Base-by-base conservation (phyloP, 2,329 filamentous ascomycete genomes). In the Nigrospora sphaerica region DNA sequence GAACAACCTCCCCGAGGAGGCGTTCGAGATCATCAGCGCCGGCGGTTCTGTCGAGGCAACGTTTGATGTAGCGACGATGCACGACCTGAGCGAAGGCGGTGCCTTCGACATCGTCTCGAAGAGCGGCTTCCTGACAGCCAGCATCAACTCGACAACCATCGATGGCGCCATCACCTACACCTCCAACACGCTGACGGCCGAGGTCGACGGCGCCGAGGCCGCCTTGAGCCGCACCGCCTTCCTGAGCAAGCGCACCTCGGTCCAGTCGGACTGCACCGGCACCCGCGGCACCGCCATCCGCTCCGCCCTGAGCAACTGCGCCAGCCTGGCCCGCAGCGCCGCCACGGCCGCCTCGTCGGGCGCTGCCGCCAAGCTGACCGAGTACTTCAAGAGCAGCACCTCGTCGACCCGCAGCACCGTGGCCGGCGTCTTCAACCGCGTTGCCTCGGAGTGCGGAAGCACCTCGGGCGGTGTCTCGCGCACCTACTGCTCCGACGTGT, bases 321-420 rank as follows among this genome's bases (percentile, higher is more conserved):
- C 69, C 6, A 65, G 62, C 14, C 66, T 83, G 6, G 80, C 83
- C 2, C 65, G 64, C 3, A 62, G 66, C 4, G 81, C 82, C 11
- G 71, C 76, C 1, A 58, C 62, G 1, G 75, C 75, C 2, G 77
- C 78, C 0, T 60, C 68, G 1, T 75, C 70, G 0, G 77, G 75
- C 0, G 4, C 23, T 5, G 69, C 71, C 4, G 62, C 66, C 54
- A 79, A 73, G 57, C 64, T 83, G 54, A 63, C 62, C 34, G 77
- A 82, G 57, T 85, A 82, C 70, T 87, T 85, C 73, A 84, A 82
- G 65, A 28, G 23, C 23, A 28, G 23, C 23, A 63, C 65, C 12
- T 48, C 63, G 13, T 49, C 62, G 3, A 69, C 69, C 14, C 71
- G 73, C 36, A 67, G 60, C 42, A 69, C 65, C 1, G 77, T 85